phyloP scores from a whole-genome alignment of 2,329 filamentous ascomycete species.

The Scedosporium apiospermum region DNA sequence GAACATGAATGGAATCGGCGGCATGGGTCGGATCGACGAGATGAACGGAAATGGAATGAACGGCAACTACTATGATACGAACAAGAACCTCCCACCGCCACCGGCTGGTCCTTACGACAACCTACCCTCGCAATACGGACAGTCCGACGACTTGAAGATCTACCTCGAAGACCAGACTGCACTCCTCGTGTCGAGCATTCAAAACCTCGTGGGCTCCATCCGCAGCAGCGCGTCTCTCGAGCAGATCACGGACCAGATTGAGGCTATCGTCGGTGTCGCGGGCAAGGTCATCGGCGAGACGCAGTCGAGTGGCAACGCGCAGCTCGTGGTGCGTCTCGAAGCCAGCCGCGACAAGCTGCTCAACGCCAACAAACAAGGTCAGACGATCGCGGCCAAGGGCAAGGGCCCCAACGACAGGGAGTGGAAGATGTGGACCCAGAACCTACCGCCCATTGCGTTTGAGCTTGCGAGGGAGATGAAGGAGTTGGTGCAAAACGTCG shows the following conservation, averaged over 20 bases:
- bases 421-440: conserved; percentile 58
- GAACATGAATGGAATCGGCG: background rate
- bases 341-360: conserved; percentile 57
- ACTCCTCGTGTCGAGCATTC: conserved; percentile 67
- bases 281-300: conserved; percentile 60
- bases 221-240: conserved; percentile 54
- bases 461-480: conserved; percentile 76
- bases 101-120: conserved; percentile 28
- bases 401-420: conserved; percentile 38
- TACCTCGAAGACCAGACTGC: conserved; percentile 80
- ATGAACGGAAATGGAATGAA: conserved; percentile 6
- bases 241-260: conserved; percentile 60
- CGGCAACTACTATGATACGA: conserved; percentile 12
- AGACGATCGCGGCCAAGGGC: conserved; percentile 44
- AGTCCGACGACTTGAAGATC: conserved; percentile 48
- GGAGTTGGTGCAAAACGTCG: conserved; percentile 47
- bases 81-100: conserved; percentile 23
- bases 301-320: conserved; percentile 42
- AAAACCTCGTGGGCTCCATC: conserved; percentile 67
- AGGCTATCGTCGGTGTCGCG: conserved; percentile 61
- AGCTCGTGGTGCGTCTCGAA: conserved; percentile 47
- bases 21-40: conserved; percentile 1
- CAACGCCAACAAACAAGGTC: conserved; percentile 51
- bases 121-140: conserved; percentile 22
- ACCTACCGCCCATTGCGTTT: conserved; percentile 75